phyloP scores from a whole-genome alignment of 768 basidiomycete genomes.

The Tricholoma bakamatsutake region DNA sequence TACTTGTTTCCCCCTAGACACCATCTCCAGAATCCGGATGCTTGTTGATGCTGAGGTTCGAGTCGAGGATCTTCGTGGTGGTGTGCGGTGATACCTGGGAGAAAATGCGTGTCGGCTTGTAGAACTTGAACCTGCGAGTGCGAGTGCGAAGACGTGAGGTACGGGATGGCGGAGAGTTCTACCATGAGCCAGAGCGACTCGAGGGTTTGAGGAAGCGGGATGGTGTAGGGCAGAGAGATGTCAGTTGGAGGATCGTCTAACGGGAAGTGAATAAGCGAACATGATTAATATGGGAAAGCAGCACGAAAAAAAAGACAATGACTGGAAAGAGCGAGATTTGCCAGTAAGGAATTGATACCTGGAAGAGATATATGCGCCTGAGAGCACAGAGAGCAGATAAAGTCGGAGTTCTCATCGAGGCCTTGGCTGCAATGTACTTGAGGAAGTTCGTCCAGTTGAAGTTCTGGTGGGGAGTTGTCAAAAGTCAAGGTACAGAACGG shows the following conservation, averaged over 20 bases:
- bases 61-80: not conserved
- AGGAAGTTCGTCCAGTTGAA: not conserved
- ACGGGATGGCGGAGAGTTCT: not conserved
- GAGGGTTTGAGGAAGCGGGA: not conserved
- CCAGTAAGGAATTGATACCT: not conserved
- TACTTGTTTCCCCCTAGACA: not conserved
- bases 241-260: not conserved
- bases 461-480: not conserved
- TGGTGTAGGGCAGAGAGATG: not conserved
- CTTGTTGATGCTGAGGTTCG: not conserved
- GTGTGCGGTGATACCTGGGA: not conserved
- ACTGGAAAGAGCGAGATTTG: not conserved
- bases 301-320: not conserved
- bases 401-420: not conserved
- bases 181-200: not conserved
- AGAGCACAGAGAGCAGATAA: not conserved
- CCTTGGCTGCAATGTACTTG: not conserved
- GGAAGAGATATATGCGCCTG: not conserved
- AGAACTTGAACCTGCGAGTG: not conserved
- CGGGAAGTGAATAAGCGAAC: not conserved
- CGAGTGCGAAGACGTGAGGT: not conserved
- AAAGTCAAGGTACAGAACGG: not conserved
- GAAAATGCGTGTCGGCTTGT: not conserved
- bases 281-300: not conserved
- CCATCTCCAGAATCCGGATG: not conserved